Evolutionary conservation across 2,329 filamentous ascomycete genomes (phyloP).

Genomic region (Trichoderma citrinoviride): DNA sequence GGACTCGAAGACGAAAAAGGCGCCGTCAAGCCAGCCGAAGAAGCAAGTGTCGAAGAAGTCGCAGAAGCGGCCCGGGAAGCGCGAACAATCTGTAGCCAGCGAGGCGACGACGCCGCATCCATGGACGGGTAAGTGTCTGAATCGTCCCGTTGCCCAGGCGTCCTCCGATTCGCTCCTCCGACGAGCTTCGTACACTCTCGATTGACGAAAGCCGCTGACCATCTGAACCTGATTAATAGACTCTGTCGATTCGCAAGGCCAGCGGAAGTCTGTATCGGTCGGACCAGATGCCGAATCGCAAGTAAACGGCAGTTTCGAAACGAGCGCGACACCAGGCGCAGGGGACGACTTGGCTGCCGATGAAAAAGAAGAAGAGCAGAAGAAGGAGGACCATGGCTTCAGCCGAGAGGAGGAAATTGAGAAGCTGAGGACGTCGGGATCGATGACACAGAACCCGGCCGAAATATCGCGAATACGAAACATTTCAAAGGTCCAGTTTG

Average conservation of each 20-base stretch:
- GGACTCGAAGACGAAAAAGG: conserved; percentile 71
- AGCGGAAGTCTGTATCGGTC: conserved; percentile 44
- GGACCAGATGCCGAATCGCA: conserved; percentile 46
- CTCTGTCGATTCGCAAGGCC: conserved; percentile 48
- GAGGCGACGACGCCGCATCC: conserved; percentile 55
- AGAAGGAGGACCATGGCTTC: conserved; percentile 56
- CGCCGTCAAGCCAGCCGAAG: conserved; percentile 53
- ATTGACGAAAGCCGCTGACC: not conserved
- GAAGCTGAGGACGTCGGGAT: conserved; percentile 88
- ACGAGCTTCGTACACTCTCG: too few species aligned
- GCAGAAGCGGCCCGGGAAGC: conserved; percentile 54
- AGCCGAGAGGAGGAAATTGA: conserved; percentile 91
- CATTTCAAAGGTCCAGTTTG: conserved; percentile 91
- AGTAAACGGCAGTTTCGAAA: conserved; percentile 43
- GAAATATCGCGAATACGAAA: conserved; percentile 96
- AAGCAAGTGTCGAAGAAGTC: conserved; percentile 59
- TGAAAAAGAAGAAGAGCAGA: conserved; percentile 46
- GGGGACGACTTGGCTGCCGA: conserved; percentile 56
- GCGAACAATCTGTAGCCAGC: conserved; percentile 54
- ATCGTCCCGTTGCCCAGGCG: not conserved
- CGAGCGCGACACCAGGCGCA: conserved; percentile 43
- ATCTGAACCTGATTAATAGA: conserved; percentile 33
- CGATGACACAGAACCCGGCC: conserved; percentile 98
- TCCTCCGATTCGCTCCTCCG: too few species aligned
- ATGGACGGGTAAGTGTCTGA: conserved; percentile 41